These are phyloP conservation scores for Musa itinerans DNA, from an alignment of 176 grass and related monocot species.

Conservation along the genomic window DNA sequence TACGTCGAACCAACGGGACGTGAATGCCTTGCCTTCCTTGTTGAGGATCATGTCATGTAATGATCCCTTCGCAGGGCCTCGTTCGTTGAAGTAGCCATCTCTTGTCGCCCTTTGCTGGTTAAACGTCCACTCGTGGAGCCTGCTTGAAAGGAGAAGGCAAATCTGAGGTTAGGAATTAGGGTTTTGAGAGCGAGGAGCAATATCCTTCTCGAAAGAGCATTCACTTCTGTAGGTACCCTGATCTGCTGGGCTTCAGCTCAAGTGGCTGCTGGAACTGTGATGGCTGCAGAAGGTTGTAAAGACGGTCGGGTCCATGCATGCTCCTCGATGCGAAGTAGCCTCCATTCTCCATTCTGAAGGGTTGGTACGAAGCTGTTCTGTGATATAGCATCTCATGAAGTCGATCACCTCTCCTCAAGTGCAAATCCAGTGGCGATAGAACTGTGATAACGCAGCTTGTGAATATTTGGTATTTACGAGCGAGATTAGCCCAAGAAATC, in stretches of 20 bases:
- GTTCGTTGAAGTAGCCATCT: constrained; percentile 24
- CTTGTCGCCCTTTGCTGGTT: constrained; percentile 30
- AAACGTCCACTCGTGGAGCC: constrained; percentile 62
- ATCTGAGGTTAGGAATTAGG: constrained; percentile 22
- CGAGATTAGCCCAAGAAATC: neutral
- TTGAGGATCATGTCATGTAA: constrained; percentile 36
- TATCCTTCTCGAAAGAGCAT: neutral
- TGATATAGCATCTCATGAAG: constrained; percentile 69
- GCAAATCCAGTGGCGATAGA: constrained; percentile 70
- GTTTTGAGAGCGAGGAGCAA: constrained; percentile 11
- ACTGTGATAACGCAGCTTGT: constrained; percentile 23
- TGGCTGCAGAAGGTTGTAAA: constrained; percentile 43
- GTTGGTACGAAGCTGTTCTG: constrained; percentile 33
- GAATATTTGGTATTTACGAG: too few relatives aligned
- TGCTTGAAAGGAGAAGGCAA: constrained; percentile 13
- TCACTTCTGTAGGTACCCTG: constrained; percentile 28
- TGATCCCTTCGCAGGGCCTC: constrained; percentile 34
- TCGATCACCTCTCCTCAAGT: constrained; percentile 61
- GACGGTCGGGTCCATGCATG: constrained; percentile 25
- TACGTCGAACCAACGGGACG: constrained; percentile 36
- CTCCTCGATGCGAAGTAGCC: constrained; percentile 32
- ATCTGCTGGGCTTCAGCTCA: constrained; percentile 44
- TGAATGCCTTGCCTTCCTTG: constrained; percentile 32
- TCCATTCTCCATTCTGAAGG: constrained; percentile 31
- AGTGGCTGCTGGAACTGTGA: constrained; percentile 32